Base-by-base conservation (phyloP, 139 green algal species). In the Trebouxia sp. region DNA sequence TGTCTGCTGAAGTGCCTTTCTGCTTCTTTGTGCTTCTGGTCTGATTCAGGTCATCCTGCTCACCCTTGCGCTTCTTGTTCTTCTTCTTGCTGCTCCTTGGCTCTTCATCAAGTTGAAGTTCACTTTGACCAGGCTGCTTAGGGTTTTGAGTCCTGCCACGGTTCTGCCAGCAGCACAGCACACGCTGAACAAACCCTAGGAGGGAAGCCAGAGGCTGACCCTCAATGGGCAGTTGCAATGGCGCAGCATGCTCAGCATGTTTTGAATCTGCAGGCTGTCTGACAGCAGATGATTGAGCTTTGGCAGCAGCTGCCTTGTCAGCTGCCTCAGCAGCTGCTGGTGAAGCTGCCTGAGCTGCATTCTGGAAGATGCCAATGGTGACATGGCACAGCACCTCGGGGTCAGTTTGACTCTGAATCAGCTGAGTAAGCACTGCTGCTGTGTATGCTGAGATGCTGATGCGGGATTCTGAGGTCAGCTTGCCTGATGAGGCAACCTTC, bases 401-500 rank as follows among this genome's bases (percentile, higher is more conserved):
- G 35, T 45, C 35, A 8, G 28, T 28, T 30, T 72, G 62, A 45
- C n/a, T 26, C 32, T 35, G 42, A 0, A 72, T 32, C 1, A 72
- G 45, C 35, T 76, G 41, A 75, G 51, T 28, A 20, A 77, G 37
- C 37, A 55, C 80, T 20, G 62, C 47, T 30, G 83, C 51, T n/a
- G 80, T 82, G 75, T 85, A 90, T 8, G 72, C 66, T 26, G 38
- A 58, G 9, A 84, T 50, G 9, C 72, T 80, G 12, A 65, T 56
- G 58, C 81, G 84, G 53, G 81, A 77, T 15, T 35, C 74, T 11
- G 53, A 14, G 0, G 81, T 26, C 47, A 84, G 85, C 79, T 89
- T 90, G 30, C 42, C n/a, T 4, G 82, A 88, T 26, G 24, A 62
- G 50, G 86, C 78, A 53, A 90, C 79, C 14, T 80, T 69, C 39